Evolutionary conservation across 2,329 filamentous ascomycete genomes (phyloP), one percentile per base, ranked within the genome.

Genomic region (Scorias spongiosa): DNA sequence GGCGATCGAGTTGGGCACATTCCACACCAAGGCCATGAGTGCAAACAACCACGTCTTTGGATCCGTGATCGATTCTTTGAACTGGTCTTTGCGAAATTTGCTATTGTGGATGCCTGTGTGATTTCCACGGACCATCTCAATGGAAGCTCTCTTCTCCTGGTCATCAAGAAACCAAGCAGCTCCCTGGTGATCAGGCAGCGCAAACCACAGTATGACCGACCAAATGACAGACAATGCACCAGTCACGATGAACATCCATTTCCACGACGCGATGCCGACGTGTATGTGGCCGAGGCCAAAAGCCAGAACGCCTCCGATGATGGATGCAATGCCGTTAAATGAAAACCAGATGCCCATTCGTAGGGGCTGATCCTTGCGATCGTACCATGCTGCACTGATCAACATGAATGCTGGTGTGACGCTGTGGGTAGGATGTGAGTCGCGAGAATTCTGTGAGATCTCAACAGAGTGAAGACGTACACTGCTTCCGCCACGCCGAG

Each of bases 181-280:
- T 78, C 81, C 81, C 0, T 78, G 78, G 12, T 71, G 76, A 57
- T 83, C 78, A 2, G 76, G 76, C 70, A 80, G 74, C 40, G 40
- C 15, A 6, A 46, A 34, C 28, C 29, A 29, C 2, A 36, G 20
- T 5, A 20, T 14, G 12, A 42, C 10, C 10, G 41, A 44, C 29
- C 45, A 26, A 11, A 41, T 26, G n/a, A 46, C 29, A 7, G 44
- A 46, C 36, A 46, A 14, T 12, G 11, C 3, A 10, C 46, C 46
- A 17, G 43, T 29, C 11, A 43, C 14, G 14, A 48, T 34, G 38
- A 48, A 48, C 40, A 48, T 46, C 38, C 43, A 42, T 14, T 39
- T 36, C 46, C 46, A 48, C 11, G 32, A 17, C n/a, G 26, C 20
- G 17, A 48, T 15, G 7, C 49, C 51, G 0, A 57, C 60, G 5